phyloP scores from a whole-genome alignment of 192 early-diverging fungal species.

The Coemansia pectinata region DNA sequence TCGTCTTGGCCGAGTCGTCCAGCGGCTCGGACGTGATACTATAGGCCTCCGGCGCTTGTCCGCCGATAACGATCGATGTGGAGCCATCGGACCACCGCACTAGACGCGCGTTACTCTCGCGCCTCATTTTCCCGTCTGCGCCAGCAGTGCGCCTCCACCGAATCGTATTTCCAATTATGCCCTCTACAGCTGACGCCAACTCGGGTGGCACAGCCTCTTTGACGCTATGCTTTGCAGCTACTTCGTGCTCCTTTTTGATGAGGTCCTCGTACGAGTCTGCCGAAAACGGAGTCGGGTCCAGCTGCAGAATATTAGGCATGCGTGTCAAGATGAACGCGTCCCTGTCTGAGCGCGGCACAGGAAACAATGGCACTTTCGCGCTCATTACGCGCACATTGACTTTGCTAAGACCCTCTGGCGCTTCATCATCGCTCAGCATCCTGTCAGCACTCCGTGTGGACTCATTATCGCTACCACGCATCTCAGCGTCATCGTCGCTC shows the following conservation, averaged over 20 bases:
- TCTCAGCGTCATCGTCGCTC: constrained; percentile 17
- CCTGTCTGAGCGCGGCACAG: constrained; percentile 24
- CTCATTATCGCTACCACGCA: not conserved
- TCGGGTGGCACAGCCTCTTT: constrained; percentile 34
- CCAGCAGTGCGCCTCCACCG: constrained; percentile 33
- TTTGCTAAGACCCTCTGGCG: not conserved
- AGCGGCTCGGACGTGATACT: constrained; percentile 34
- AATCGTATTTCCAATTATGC: constrained; percentile 44
- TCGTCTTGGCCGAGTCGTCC: constrained; percentile 10
- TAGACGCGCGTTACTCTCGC: constrained; percentile 50
- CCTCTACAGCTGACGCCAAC: constrained; percentile 41
- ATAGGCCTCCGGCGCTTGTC: constrained; percentile 26
- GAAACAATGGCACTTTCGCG: constrained; percentile 35
- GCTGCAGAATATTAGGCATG: constrained; percentile 49
- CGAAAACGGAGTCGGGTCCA: constrained; percentile 43
- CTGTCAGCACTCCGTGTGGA: not conserved
- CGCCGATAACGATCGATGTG: constrained; percentile 39
- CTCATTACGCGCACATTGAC: constrained; percentile 32
- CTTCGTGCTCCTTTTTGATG: constrained; percentile 37
- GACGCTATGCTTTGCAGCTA: constrained; percentile 32
- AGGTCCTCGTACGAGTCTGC: constrained; percentile 39
- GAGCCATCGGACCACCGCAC: constrained; percentile 57
- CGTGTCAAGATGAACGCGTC: constrained; percentile 32
- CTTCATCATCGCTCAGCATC: constrained; percentile 12
- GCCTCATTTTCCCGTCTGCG: constrained; percentile 3